Evolutionary conservation across 2,329 filamentous ascomycete species (phyloP), one percentile per base, ranked within the genome.

Genomic region (Orbilia javanica): DNA sequence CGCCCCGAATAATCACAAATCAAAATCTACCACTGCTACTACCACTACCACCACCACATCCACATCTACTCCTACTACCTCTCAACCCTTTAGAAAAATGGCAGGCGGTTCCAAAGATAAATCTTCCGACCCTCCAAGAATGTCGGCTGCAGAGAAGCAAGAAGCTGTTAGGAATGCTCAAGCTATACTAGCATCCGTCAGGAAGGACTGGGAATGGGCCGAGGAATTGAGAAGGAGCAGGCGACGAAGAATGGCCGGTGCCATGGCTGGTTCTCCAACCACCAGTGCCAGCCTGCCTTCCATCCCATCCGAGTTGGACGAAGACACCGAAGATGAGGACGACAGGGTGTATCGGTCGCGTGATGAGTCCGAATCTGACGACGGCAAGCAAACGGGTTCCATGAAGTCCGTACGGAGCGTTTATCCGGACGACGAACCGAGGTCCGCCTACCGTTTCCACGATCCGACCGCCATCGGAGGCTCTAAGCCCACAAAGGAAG

Each of bases 281-380:
- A 52, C 36, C 5, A 57, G 65, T 44, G 34, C 42, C 29, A 64
- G 52, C 13, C 31, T 70, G 8, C 72, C 72, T 1, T 73, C 69
- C 48, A 31, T 66, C 34, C 50, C 31, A 48, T 77, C 73, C 44
- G 62, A 79, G 3, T 25, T 68, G 42, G 52, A 67, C 10, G 70
- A 72, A 11, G 53, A 66, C 31, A 69, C 44, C 64, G 73, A 65
- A 27, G 70, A 67, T 36, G 48, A 64, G 57, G 53, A 69, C 44
- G 72, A 80, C 3, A 77, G 80, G 4, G 77, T 79, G 22, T 81
- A 80, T 74, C 68, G 64, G 53, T 74, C 66, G 36, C 79, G 81
- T 27, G 79, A 80, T 46, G 80, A 81, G 42, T 68, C 79, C 22
- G 80, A 79, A 20, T 72, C 63, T 34, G 80, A 80, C 57, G 80